phyloP scores from a whole-genome alignment of 768 basidiomycete species.

The Cyclocybe cylindracea region DNA sequence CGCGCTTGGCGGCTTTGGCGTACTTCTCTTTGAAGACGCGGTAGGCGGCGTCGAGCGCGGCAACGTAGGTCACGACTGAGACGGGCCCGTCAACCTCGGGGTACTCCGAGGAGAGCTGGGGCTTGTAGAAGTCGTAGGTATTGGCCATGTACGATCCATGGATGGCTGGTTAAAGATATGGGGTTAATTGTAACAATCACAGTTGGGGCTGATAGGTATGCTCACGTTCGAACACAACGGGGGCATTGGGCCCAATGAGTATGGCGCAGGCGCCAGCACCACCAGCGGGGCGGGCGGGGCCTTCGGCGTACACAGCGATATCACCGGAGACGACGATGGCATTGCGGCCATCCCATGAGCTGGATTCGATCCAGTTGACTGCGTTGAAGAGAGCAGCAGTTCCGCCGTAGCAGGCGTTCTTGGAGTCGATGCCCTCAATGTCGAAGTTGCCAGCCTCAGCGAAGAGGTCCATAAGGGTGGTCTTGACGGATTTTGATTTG shows the following conservation, averaged over 20 bases:
- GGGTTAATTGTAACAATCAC: constrained; percentile 10
- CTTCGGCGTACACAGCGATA: constrained; percentile 98
- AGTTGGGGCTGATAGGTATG: constrained; percentile 18
- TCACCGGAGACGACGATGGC: constrained; percentile 97
- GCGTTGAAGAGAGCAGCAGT: constrained; percentile 99
- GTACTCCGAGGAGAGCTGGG: constrained; percentile 91
- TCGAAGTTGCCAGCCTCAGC: constrained; percentile 90
- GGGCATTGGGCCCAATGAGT: constrained; percentile 95
- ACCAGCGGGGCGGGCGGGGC: constrained; percentile 91
- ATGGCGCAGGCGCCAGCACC: constrained; percentile 96
- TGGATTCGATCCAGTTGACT: constrained; percentile 96
- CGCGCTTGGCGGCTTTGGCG: constrained; percentile 61
- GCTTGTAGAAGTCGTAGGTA: constrained; percentile 99
- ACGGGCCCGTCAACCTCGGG: constrained; percentile 98
- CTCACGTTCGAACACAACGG: constrained; percentile 93
- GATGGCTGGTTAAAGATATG: constrained; percentile 57
- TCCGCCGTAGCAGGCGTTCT: constrained; percentile 99
- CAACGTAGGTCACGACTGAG: constrained; percentile 93
- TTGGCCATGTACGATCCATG: constrained; percentile 98
- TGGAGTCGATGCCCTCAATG: constrained; percentile 98
- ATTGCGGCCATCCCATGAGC: constrained; percentile 96
- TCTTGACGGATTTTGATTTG: constrained; percentile 99
- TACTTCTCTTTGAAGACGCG: constrained; percentile 80
- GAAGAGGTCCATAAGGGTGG: constrained; percentile 98
- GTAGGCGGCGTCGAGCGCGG: constrained; percentile 91